Conservation (phyloP, 768 basidiomycete genomes). For the Russula vinacea region DNA sequence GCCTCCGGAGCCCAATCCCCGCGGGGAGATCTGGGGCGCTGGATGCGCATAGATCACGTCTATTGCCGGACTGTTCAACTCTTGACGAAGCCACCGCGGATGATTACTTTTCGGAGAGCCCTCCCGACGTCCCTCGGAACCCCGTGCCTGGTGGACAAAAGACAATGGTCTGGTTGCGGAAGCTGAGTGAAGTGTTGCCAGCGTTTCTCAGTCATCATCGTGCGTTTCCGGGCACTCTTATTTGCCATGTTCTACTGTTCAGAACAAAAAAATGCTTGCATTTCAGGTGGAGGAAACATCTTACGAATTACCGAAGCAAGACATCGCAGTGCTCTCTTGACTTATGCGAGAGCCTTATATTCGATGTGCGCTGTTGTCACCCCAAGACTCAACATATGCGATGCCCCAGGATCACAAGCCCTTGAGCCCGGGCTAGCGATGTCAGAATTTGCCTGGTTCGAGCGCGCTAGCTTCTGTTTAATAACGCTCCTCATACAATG, state of each 20-base stretch:
- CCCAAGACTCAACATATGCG: too few species aligned
- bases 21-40: constrained; percentile 1
- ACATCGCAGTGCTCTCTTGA: background rate
- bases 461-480: constrained; percentile 16
- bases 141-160: background rate
- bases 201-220: constrained; percentile 13
- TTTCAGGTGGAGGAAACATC: constrained; percentile 4
- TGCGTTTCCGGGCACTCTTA: background rate
- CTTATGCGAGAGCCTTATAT: background rate
- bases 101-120: background rate
- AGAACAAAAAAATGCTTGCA: too few species aligned
- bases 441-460: constrained; percentile 4
- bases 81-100: constrained; percentile 7
- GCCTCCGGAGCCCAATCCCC: background rate
- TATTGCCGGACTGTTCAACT: constrained; percentile 11
- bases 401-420: background rate
- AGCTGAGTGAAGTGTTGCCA: constrained; percentile 14
- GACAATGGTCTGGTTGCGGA: background rate
- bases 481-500: constrained; percentile 16
- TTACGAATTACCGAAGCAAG: background rate
- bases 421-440: background rate
- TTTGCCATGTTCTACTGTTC: background rate
- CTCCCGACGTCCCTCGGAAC: background rate
- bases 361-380: background rate
- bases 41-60: constrained; percentile 9